Evolutionary conservation across 805 yeast genomes (phyloP), one percentile per base, ranked within the genome.

Genomic region (Torulaspora quercuum): DNA sequence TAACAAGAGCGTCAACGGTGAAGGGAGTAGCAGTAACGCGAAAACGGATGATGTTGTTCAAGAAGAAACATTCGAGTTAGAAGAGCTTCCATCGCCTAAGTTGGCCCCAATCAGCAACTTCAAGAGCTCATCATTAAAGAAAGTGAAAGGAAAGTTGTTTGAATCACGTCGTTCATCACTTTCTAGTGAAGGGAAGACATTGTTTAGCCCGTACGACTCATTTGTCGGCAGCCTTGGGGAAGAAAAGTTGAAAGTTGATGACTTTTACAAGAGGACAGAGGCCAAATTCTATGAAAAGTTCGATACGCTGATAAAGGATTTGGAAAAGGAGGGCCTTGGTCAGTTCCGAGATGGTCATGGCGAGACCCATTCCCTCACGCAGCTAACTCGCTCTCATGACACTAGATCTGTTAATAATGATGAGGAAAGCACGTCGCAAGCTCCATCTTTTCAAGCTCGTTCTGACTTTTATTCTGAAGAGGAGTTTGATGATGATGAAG

Each of bases 221-320:
- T 79, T 80, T 42, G 44, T 76, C 24, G 57, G 64, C 22, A 68
- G 65, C 38, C 60, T 80, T 33, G 49, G 65, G 17, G 57, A 52
- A n/a, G 82, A 79, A 49, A 63, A 76, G 38, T 44, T 47, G 15
- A 77, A 75, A 46, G 68, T 79, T 39, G 77, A 75, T 49, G 63
- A 55, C 6, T 79, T 79, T 44, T 79, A 72, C 54, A 58, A 61
- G 25, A 39, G 48, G 11, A 70, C 69, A 34, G 80, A 78, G 49
- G 51, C 61, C 1, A 71, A 68, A 39, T 61, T 76, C 13, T 70
- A 66, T 41, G 49, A 44, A 5, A 72, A 70, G 34, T 74, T 67
- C 49, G 72, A 70, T 29, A 57, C 65, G 18, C 62, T 78, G 39
- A 53, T 72, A 18, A 55, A 61, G 38, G 82, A 78, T 49, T 63